Evolutionary conservation across 768 basidiomycete genomes (phyloP), one percentile per base, ranked within the genome.

Genomic region (Auriscalpium orientale): DNA sequence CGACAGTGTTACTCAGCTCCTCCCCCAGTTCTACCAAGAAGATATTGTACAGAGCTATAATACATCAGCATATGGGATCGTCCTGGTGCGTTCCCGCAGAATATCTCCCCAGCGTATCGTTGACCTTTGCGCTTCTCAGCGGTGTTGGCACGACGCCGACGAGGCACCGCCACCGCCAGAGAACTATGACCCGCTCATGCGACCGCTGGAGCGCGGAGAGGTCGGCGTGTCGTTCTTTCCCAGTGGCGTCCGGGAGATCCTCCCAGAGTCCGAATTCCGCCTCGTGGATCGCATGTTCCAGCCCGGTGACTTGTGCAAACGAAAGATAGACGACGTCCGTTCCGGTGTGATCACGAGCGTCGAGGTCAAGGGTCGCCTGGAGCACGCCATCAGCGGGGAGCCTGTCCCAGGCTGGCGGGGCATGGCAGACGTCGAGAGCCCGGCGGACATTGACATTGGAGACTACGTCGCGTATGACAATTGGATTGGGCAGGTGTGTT

Each of bases 101-200:
- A 48, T 34, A 43, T 8, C 20, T 46, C 16, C 16, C 49, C 48
- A 55, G 49, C 54, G 46, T 59, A 34, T 43, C 49, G 13, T 50
- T 57, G 37, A 49, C 46, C 49, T 51, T 15, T 15, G 15, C 18
- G 9, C 40, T 28, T 28, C 51, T 9, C 66, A 94, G 91, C 82
- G 89, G 71, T 90, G 86, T 64, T 94, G 91, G 92, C 86, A 90
- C 59, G 90, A 93, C 67, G 83, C 84, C 10, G 91, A 94, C 60
- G 89, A 91, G 57, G 66, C 81, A 13, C 77, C 76, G 35, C 70
- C 70, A 0, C 71, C 75, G 3, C 67, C 72, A 28, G 70, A 72
- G 37, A 69, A 75, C 54, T 62, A 74, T 44, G 88, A 92, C 69
- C 87, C 89, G 12, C 75, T 92, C 52, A 82, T 90, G 78, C 78